phyloP scores from a whole-genome alignment of 345 rosid genomes.

The Salix caprea region DNA sequence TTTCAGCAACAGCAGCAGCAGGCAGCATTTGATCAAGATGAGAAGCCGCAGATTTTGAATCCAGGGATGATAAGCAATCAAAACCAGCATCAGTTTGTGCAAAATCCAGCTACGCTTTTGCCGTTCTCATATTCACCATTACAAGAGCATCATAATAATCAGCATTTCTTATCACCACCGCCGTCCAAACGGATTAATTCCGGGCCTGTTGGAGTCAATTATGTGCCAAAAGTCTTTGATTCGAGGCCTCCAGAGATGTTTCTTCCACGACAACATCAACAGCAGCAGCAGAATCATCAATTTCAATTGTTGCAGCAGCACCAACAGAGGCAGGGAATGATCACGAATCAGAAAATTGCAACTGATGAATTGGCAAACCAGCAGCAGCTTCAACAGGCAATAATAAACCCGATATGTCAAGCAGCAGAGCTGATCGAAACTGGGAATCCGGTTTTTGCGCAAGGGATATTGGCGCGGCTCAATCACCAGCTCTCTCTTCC shows the following conservation, averaged over 20 bases:
- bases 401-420: constrained; percentile 71
- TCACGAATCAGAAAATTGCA: constrained; percentile 33
- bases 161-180: constrained; percentile 36
- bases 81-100: constrained; percentile 44
- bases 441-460: constrained; percentile 76
- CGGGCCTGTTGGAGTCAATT: constrained; percentile 14
- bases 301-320: constrained; percentile 30
- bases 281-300: constrained; percentile 18
- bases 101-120: constrained; percentile 44
- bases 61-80: constrained; percentile 45
- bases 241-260: constrained; percentile 41
- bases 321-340: constrained; percentile 20
- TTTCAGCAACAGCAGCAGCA: constrained; percentile 22
- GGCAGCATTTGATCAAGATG: constrained; percentile 29
- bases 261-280: constrained; percentile 38
- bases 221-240: neutral
- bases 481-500: constrained; percentile 91
- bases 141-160: constrained; percentile 41
- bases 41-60: constrained; percentile 47
- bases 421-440: constrained; percentile 86
- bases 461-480: constrained; percentile 99
- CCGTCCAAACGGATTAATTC: constrained; percentile 36
- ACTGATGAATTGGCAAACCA: constrained; percentile 49
- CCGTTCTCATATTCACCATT: constrained; percentile 33
- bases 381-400: constrained; percentile 56